Percentiles rank a stretch among this genome's conserved stretches.
Evolutionary conservation across 371 early-diverging fungal species (phyloP).

Genomic region (Dinochytrium kinnereticum): DNA sequence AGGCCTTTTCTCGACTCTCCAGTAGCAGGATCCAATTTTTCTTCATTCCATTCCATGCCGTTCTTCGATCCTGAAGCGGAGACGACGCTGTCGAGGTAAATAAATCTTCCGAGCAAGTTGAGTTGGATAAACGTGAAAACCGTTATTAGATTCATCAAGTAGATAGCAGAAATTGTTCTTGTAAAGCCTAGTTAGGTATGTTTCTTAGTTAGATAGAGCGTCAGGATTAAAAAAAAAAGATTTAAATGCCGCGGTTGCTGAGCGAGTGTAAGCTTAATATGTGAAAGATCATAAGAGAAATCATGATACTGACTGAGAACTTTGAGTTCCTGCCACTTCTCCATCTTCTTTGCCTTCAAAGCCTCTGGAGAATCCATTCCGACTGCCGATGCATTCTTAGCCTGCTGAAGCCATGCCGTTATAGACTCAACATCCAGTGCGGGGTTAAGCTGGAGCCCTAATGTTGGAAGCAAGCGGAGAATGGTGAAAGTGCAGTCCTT

Average conservation of each 20-base stretch:
- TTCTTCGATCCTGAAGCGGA: slow-evolving; percentile 13
- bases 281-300: neutral
- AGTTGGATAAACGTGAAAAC: slow-evolving; percentile 85
- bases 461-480: slow-evolving; percentile 74
- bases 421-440: slow-evolving; percentile 80
- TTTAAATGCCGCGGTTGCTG: neutral
- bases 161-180: slow-evolving; percentile 79
- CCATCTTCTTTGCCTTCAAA: slow-evolving; percentile 56
- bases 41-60: slow-evolving; percentile 12
- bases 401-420: slow-evolving; percentile 70
- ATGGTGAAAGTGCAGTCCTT: slow-evolving; percentile 88
- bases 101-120: slow-evolving; percentile 87
- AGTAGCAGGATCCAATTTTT: neutral
- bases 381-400: slow-evolving; percentile 39
- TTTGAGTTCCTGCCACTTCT: slow-evolving; percentile 91
- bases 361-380: slow-evolving; percentile 32
- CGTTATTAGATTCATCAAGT: slow-evolving; percentile 79
- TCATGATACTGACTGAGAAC: slow-evolving; percentile 69
- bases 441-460: slow-evolving; percentile 76
- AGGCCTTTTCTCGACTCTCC: slow-evolving; percentile 19
- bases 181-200: slow-evolving; percentile 68
- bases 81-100: slow-evolving; percentile 85
- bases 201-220: neutral
- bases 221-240: neutral
- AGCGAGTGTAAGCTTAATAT: too few species aligned